Conservation (phyloP, 73 alveolate genomes). For the Paramecium biaurelia region DNA sequence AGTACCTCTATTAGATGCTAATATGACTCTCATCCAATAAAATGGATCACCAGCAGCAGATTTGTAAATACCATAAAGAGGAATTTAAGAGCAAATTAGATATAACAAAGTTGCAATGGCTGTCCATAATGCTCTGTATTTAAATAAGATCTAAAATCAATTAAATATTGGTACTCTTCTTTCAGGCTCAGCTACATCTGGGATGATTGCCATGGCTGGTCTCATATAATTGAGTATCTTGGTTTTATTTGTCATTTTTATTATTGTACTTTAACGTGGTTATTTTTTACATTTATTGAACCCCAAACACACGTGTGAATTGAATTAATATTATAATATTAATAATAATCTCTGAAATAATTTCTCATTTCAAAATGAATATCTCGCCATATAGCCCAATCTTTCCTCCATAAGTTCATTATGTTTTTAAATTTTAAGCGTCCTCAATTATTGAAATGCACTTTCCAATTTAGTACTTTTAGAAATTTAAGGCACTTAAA, state of each 20-base stretch:
- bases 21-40: constrained; percentile 99
- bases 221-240: constrained; percentile 85
- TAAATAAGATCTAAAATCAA: constrained; percentile 56
- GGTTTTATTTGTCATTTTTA: constrained; percentile 71
- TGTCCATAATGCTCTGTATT: constrained; percentile 97
- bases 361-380: background rate
- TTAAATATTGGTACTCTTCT: constrained; percentile 68
- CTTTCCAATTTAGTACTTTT: background rate
- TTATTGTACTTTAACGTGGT: constrained; percentile 25
- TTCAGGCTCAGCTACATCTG: constrained; percentile 96
- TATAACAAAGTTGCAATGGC: constrained; percentile 96
- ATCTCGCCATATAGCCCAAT: background rate
- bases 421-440: background rate
- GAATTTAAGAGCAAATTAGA: constrained; percentile 99
- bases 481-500: background rate
- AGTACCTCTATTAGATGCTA: constrained; percentile 99
- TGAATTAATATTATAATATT: background rate
- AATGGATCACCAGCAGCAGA: constrained; percentile 97
- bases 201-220: constrained; percentile 96
- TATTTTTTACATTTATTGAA: background rate
- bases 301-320: constrained; percentile 30
- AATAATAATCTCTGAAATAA: background rate
- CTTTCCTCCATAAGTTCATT: background rate
- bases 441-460: background rate
- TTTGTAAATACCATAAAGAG: constrained; percentile 96